These are phyloP conservation scores for Syzygium jambos DNA, from an alignment of 345 rosid species.

Conservation along the genomic window DNA sequence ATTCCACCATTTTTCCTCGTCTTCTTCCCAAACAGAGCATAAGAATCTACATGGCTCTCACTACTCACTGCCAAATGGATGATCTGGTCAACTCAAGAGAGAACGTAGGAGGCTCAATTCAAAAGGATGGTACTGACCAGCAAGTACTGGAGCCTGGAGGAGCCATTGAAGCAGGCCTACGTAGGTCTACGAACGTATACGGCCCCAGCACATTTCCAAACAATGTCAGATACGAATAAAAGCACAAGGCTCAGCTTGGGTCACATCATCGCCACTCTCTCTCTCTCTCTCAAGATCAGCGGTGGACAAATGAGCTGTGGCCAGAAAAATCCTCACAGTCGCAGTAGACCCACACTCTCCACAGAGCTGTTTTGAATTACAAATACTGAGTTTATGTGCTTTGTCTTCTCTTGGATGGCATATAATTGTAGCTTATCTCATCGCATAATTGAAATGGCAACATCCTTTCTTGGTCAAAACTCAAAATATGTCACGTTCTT, in stretches of 20 bases:
- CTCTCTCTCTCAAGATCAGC: not conserved
- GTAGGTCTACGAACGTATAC: not conserved
- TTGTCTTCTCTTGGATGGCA: not conserved
- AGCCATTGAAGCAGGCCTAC: not conserved
- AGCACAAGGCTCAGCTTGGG: not conserved
- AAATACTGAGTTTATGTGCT: not conserved
- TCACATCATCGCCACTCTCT: not conserved
- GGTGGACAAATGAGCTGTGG: not conserved
- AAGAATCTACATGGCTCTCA: too few relatives aligned
- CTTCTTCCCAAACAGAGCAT: not conserved
- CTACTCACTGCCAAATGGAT: not conserved
- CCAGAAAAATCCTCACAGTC: not conserved
- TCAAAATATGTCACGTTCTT: not conserved
- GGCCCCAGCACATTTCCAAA: not conserved
- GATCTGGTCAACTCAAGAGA: not conserved
- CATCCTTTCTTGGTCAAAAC: not conserved
- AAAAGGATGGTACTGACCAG: not conserved
- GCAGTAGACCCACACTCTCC: not conserved
- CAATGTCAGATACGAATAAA: not conserved
- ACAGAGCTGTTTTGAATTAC: not conserved
- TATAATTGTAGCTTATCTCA: not conserved
- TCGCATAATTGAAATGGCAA: not conserved
- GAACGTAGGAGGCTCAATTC: not conserved
- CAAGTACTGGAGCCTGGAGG: not conserved
- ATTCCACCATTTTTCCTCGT: not conserved